phyloP scores from a whole-genome alignment of 805 yeast species.

The Yarrowia porcina region DNA sequence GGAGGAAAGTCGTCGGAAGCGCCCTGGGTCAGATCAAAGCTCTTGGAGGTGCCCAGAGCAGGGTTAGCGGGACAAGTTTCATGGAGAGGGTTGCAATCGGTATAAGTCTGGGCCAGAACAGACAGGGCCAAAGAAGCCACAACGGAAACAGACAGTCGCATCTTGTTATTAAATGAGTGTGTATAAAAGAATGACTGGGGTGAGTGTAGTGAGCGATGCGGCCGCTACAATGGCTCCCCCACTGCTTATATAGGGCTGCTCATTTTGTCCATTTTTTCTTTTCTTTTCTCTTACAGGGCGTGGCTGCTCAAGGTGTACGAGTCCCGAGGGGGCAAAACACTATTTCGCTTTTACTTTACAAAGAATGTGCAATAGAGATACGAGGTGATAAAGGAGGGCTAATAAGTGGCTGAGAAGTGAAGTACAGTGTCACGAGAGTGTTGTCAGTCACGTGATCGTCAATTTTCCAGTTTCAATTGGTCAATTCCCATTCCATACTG shows the following conservation, averaged over 20 bases:
- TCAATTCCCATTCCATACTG: neutral
- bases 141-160: conserved; percentile 1
- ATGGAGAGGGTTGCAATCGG: conserved; percentile 48
- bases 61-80: conserved; percentile 48
- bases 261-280: too few species aligned
- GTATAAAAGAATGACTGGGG: conserved; percentile 8
- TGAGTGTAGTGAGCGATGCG: neutral
- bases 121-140: conserved; percentile 13
- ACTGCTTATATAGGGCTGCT: too few species aligned
- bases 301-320: neutral
- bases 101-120: conserved; percentile 34
- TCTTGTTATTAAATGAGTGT: neutral
- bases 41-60: conserved; percentile 59
- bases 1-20: conserved; percentile 42
- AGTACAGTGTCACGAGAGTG: too few species aligned
- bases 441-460: too few species aligned
- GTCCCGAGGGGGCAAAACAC: too few species aligned
- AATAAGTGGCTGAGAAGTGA: neutral
- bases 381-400: neutral
- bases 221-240: too few species aligned
- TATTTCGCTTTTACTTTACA: too few species aligned
- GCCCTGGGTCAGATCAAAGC: conserved; percentile 50
- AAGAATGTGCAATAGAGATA: too few species aligned
- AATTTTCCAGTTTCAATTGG: too few species aligned
- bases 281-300: too few species aligned